Conservation (phyloP, 805 yeast genomes). For the Nakazawaea ambrosiae region DNA sequence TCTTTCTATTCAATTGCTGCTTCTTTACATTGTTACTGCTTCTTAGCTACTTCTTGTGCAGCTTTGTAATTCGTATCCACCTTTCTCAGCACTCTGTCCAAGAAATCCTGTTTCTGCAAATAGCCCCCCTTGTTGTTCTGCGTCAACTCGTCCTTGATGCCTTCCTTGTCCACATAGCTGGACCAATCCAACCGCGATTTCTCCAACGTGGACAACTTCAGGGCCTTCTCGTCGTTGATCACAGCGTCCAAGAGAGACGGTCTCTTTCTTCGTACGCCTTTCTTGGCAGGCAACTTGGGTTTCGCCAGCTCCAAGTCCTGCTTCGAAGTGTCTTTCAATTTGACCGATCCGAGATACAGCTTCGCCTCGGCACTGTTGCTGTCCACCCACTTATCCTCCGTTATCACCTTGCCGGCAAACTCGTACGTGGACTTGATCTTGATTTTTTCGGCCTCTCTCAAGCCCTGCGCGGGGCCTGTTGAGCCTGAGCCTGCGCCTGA, state of each 20-base stretch:
- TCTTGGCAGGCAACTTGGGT: conserved; percentile 9
- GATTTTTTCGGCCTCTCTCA: conserved; percentile 41
- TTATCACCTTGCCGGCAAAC: conserved; percentile 80
- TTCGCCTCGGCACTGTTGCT: conserved; percentile 79
- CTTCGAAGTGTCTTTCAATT: conserved; percentile 20
- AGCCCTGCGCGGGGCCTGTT: neutral
- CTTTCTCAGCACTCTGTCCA: conserved; percentile 62
- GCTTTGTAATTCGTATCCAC: conserved; percentile 43
- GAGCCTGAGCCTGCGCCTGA: neutral
- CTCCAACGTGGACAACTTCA: conserved; percentile 85
- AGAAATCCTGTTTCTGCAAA: conserved; percentile 85
- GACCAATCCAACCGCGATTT: conserved; percentile 95
- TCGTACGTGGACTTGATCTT: conserved; percentile 72
- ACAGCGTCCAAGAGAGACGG: conserved; percentile 75
- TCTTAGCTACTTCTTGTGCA: conserved; percentile 17
- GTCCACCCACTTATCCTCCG: conserved; percentile 75
- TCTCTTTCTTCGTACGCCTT: conserved; percentile 52
- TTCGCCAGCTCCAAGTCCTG: neutral
- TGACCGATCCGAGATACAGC: conserved; percentile 61
- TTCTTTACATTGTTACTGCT: neutral
- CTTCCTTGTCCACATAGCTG: conserved; percentile 80
- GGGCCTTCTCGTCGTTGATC: conserved; percentile 57
- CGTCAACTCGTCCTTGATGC: conserved; percentile 75
- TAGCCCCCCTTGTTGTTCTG: conserved; percentile 85
- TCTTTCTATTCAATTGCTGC: neutral